Percentiles rank a stretch among this genome's conserved stretches.
phyloP scores from a whole-genome alignment of 1,284 basidiomycete species.

The Ceraceosorus bombacis region DNA sequence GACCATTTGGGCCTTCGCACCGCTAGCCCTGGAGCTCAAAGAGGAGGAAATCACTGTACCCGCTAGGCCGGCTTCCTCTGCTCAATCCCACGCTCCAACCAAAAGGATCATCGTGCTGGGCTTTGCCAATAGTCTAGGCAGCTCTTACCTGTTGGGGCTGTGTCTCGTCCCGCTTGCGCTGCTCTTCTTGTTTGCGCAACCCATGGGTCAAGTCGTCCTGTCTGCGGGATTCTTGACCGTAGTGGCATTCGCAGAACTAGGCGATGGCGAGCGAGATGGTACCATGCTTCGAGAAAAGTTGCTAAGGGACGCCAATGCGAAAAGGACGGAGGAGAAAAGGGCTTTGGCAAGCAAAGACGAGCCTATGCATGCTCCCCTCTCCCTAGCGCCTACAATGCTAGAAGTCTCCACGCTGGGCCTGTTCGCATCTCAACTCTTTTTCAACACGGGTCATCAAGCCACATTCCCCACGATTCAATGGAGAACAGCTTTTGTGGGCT shows the following conservation, averaged over 20 bases:
- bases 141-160: conserved; percentile 63
- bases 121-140: conserved; percentile 81
- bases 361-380: not conserved
- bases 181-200: conserved; percentile 63
- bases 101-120: conserved; percentile 62
- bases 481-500: conserved; percentile 73
- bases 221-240: conserved; percentile 58
- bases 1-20: conserved; percentile 35
- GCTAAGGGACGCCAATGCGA: not conserved
- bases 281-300: conserved; percentile 16
- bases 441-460: conserved; percentile 83
- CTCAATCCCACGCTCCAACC: not conserved
- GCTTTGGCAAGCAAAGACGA: not conserved
- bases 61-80: conserved; percentile 4
- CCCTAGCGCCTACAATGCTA: conserved; percentile 11
- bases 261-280: conserved; percentile 34
- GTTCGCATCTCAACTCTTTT: conserved; percentile 59
- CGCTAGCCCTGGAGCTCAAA: conserved; percentile 38
- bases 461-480: conserved; percentile 86
- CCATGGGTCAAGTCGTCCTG: conserved; percentile 73
- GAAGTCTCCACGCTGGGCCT: conserved; percentile 27
- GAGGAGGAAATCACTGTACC: conserved; percentile 12
- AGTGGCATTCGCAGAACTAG: conserved; percentile 29
- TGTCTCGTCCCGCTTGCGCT: conserved; percentile 62
- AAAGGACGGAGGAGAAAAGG: not conserved